Evolutionary conservation across 2,329 filamentous ascomycete species (phyloP).

Genomic region (Ceratocystis alfenasii): DNA sequence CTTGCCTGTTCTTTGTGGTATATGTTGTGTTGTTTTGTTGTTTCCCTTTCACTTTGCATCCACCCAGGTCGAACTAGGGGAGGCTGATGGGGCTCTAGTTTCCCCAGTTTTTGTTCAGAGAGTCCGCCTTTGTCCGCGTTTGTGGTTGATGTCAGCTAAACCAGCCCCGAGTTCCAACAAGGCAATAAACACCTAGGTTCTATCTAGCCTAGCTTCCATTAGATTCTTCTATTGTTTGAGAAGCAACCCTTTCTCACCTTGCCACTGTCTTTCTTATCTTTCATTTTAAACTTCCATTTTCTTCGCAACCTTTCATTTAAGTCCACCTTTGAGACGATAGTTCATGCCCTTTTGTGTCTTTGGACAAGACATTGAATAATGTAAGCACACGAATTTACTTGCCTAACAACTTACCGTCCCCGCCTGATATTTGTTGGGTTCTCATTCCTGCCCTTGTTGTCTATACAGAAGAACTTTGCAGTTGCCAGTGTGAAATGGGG

Average conservation of each 20-base stretch:
- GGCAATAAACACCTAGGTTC: not conserved
- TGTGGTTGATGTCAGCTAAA: not conserved
- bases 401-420: not conserved
- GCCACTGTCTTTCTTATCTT: constrained; percentile 1
- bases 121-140: constrained; percentile 1
- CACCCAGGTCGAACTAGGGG: not conserved
- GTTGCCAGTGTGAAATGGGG: not conserved
- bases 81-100: not conserved
- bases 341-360: not conserved
- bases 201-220: constrained; percentile 6
- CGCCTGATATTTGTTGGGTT: constrained; percentile 5
- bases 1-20: constrained; percentile 12
- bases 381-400: constrained; percentile 11
- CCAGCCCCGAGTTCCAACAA: not conserved
- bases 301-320: constrained; percentile 3
- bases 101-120: not conserved
- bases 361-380: not conserved
- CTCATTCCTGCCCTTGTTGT: constrained; percentile 1
- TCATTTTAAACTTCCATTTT: constrained; percentile 3
- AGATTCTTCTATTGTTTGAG: not conserved
- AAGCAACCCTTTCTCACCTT: constrained; percentile 1
- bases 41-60: not conserved
- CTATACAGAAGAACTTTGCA: not conserved
- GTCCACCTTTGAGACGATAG: not conserved
- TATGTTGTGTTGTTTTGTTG: not conserved